A percentile compares a stretch with the other conserved stretches of the same genome.
phyloP scores from a whole-genome alignment of 164 flowering plant species.

The Stephania yunnanensis region DNA sequence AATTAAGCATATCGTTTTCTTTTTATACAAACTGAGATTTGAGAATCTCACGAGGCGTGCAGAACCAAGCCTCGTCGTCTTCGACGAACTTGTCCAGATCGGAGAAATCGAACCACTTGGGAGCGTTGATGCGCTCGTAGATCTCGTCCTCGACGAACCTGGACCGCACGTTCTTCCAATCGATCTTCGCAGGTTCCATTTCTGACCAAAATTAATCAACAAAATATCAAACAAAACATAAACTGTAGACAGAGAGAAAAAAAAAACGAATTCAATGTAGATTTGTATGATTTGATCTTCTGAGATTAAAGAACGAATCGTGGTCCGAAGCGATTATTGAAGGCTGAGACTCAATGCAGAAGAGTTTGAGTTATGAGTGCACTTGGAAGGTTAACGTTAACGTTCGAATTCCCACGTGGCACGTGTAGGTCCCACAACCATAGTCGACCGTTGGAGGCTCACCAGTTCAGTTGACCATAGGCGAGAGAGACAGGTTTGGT shows the following conservation, averaged over 20 bases:
- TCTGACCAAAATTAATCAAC: neutral
- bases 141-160: slow-evolving; percentile 50
- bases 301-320: too few relatives aligned
- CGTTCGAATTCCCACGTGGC: too few relatives aligned
- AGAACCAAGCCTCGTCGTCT: slow-evolving; percentile 76
- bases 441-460: too few relatives aligned
- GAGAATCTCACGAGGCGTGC: slow-evolving; percentile 52
- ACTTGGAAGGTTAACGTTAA: too few relatives aligned
- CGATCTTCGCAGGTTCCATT: slow-evolving; percentile 86
- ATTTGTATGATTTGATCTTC: too few relatives aligned
- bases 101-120: slow-evolving; percentile 77
- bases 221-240: slow-evolving; percentile 2
- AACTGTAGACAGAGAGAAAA: neutral
- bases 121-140: slow-evolving; percentile 80
- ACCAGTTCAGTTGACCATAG: too few relatives aligned
- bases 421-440: too few relatives aligned
- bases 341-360: too few relatives aligned
- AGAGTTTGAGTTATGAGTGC: too few relatives aligned
- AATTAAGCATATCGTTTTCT: neutral
- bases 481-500: too few relatives aligned
- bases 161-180: slow-evolving; percentile 70
- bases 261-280: neutral
- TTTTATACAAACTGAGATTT: too few relatives aligned
- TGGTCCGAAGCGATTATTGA: too few relatives aligned
- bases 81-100: slow-evolving; percentile 33